Conservation (phyloP, 257 asterid species). For the Plectranthus barbatus region DNA sequence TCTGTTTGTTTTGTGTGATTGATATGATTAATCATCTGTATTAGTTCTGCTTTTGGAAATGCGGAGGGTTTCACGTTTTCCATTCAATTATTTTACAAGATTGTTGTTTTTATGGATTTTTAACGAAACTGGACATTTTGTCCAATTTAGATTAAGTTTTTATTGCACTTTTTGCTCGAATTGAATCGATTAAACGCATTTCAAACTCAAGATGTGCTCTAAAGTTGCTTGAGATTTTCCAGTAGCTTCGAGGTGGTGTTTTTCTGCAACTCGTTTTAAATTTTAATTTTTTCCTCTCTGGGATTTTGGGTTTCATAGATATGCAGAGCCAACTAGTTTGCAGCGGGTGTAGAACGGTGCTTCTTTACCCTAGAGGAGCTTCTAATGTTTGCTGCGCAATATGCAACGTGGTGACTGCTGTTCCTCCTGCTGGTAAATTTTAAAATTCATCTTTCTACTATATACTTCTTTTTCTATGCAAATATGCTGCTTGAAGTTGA, state of each 20-base stretch:
- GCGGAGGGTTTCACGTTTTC: neutral
- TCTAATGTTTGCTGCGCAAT: constrained; percentile 79
- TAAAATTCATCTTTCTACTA: neutral
- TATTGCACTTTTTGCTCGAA: neutral
- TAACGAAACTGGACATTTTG: neutral
- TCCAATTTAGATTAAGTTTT: neutral
- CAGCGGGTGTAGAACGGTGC: constrained; percentile 75
- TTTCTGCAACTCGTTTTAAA: neutral
- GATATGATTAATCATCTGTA: neutral
- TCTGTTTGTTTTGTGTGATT: neutral
- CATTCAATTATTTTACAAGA: neutral
- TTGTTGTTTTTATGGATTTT: neutral
- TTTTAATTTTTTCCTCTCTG: neutral
- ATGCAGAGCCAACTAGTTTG: constrained; percentile 90
- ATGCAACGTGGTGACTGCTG: constrained; percentile 68
- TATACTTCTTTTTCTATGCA: neutral
- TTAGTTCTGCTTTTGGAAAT: constrained; percentile 3
- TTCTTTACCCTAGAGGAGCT: constrained; percentile 87
- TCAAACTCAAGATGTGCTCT: neutral
- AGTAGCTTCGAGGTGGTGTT: neutral
- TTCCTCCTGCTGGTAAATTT: constrained; percentile 60
- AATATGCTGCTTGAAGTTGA: neutral
- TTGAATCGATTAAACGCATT: neutral
- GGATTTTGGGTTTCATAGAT: constrained; percentile 22
- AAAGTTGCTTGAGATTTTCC: neutral